Percentiles rank a stretch among this genome's conserved stretches.
phyloP scores from a whole-genome alignment of 2,329 filamentous ascomycete genomes.

The Clonostachys sp. region DNA sequence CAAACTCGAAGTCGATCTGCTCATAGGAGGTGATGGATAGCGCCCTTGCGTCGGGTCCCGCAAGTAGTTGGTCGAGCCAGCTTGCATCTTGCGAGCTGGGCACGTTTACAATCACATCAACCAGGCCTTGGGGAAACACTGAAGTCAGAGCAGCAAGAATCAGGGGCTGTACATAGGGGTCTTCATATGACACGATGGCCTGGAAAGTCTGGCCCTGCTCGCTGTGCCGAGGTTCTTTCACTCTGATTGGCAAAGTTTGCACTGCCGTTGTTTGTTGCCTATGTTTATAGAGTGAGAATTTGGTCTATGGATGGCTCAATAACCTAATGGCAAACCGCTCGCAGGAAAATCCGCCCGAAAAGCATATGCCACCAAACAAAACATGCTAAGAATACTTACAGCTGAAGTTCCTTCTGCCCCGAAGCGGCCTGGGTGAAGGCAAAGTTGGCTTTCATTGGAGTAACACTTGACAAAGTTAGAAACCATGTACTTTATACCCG shows the following conservation, averaged over 20 bases:
- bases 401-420: conserved; percentile 67
- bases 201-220: conserved; percentile 28
- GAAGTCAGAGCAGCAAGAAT: conserved; percentile 68
- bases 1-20: conserved; percentile 75
- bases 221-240: no score
- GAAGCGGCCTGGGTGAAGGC: conserved; percentile 65
- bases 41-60: conserved; percentile 34
- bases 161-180: conserved; percentile 83
- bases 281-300: conserved; percentile 23
- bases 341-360: conserved; percentile 5
- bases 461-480: conserved; percentile 55
- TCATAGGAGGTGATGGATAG: conserved; percentile 88
- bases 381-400: conserved; percentile 59
- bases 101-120: conserved; percentile 48
- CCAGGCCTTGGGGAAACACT: conserved; percentile 48
- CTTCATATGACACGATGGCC: conserved; percentile 79
- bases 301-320: conserved; percentile 20
- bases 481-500: not conserved
- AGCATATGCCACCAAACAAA: conserved; percentile 8
- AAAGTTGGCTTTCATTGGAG: conserved; percentile 88
- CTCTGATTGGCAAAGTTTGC: conserved; percentile 10
- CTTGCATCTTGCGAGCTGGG: conserved; percentile 19
- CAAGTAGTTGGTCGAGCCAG: conserved; percentile 23
- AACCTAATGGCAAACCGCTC: not conserved
- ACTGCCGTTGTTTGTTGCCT: not conserved